These are phyloP conservation scores for Suhomyces choctaworum DNA, from an alignment of 1,139 yeast genomes.

Conservation along the genomic window DNA sequence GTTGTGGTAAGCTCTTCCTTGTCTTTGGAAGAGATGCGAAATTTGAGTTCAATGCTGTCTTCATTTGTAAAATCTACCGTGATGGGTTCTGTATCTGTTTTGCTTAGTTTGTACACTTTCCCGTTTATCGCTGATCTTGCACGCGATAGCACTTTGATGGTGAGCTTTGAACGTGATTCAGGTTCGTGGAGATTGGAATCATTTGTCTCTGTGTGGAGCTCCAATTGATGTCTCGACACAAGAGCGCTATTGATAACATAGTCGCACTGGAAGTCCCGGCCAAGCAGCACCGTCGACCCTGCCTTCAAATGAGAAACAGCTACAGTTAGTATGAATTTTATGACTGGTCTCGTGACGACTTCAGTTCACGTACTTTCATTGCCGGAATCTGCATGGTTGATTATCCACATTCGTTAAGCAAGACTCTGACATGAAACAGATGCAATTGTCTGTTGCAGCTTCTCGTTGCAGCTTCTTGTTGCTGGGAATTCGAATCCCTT, in stretches of 20 bases:
- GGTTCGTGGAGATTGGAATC: conserved; percentile 12
- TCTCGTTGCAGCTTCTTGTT: no score
- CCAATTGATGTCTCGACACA: conserved; percentile 36
- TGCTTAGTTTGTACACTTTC: conserved; percentile 23
- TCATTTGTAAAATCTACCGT: conserved; percentile 19
- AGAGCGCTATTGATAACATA: conserved; percentile 26
- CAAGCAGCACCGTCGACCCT: conserved; percentile 26
- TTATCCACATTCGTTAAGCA: conserved; percentile 18
- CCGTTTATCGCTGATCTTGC: conserved; percentile 37
- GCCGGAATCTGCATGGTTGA: conserved; percentile 8
- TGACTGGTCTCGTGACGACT: neutral
- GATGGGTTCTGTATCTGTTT: conserved; percentile 20
- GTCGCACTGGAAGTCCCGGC: conserved; percentile 31
- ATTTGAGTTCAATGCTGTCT: conserved; percentile 20
- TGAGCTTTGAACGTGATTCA: conserved; percentile 21
- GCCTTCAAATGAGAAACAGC: conserved; percentile 17
- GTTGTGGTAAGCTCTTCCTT: conserved; percentile 17
- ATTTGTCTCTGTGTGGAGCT: conserved; percentile 14
- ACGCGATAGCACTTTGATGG: conserved; percentile 28
- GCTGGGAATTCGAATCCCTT: no score
- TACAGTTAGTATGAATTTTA: conserved; percentile 7
- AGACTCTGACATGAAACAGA: no score
- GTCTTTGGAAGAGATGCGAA: conserved; percentile 19
- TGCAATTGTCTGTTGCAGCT: no score
- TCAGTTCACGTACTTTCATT: conserved; percentile 5